phyloP scores from a whole-genome alignment of 2,329 filamentous ascomycete species.

The Fusarium nurragi region DNA sequence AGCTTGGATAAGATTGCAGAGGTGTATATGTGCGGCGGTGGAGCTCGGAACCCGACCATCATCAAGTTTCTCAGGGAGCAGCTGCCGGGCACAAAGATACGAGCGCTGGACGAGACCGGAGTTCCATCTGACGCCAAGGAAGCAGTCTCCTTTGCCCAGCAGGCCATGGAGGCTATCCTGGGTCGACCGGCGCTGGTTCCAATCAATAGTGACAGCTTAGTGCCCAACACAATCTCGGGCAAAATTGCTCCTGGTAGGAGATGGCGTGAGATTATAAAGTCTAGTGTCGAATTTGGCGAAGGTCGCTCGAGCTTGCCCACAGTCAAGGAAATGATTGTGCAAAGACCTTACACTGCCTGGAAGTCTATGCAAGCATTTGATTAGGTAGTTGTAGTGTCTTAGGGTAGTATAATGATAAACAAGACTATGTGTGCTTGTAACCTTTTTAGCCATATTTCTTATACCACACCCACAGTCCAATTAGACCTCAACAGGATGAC shows the following conservation, averaged over 20 bases:
- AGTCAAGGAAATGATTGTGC: slow-evolving; percentile 3
- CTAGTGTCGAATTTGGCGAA: not conserved
- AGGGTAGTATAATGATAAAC: too few relatives aligned
- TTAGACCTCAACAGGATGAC: too few relatives aligned
- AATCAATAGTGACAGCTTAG: slow-evolving; percentile 2
- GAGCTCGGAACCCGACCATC: slow-evolving; percentile 8
- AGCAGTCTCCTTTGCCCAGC: slow-evolving; percentile 63
- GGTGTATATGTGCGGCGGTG: slow-evolving; percentile 11
- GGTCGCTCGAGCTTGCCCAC: not conserved
- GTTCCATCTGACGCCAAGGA: slow-evolving; percentile 63
- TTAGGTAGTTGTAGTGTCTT: too few relatives aligned
- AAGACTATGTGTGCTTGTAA: too few relatives aligned
- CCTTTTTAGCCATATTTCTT: too few relatives aligned
- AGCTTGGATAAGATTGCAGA: not conserved
- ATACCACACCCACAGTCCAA: too few relatives aligned
- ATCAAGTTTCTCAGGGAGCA: slow-evolving; percentile 12
- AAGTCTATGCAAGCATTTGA: slow-evolving; percentile 11
- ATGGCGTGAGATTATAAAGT: slow-evolving; percentile 9
- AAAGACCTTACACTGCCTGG: slow-evolving; percentile 3
- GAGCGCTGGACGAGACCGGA: slow-evolving; percentile 63
- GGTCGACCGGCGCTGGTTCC: slow-evolving; percentile 51
- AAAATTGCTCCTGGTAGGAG: slow-evolving; percentile 6
- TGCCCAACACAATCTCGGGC: slow-evolving; percentile 6
- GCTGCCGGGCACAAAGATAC: slow-evolving; percentile 51
- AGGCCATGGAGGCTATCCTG: slow-evolving; percentile 67